phyloP scores from a whole-genome alignment of 2,329 filamentous ascomycete genomes.

The Magnaporthiopsis incrustans region DNA sequence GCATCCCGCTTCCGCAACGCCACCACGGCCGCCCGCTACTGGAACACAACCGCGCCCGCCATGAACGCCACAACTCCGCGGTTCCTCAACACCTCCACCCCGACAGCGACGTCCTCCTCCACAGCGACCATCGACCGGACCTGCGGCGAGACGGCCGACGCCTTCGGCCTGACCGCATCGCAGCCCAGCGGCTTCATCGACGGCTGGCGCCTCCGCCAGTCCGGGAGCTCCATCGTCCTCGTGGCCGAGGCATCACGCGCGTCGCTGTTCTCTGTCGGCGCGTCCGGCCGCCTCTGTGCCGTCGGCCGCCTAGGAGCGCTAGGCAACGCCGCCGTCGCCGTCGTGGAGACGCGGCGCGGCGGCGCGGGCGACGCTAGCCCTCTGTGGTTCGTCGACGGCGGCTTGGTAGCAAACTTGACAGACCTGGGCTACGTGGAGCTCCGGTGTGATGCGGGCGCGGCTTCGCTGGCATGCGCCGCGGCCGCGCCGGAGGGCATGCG shows the following conservation, averaged over 20 bases:
- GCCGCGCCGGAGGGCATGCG: conserved; percentile 12
- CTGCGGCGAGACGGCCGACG: conserved; percentile 17
- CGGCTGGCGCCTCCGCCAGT: conserved; percentile 21
- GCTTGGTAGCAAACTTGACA: conserved; percentile 14
- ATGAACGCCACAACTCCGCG: conserved; percentile 4
- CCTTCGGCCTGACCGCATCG: conserved; percentile 19
- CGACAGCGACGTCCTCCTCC: conserved; percentile 12
- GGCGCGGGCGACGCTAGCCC: conserved; percentile 13
- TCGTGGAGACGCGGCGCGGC: conserved; percentile 15
- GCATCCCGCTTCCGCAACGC: neutral
- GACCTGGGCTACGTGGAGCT: conserved; percentile 17
- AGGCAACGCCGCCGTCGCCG: conserved; percentile 17
- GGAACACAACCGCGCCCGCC: conserved; percentile 5
- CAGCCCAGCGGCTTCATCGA: conserved; percentile 22
- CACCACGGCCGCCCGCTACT: conserved; percentile 2
- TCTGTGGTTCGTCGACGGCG: conserved; percentile 19
- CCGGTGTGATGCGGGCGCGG: conserved; percentile 12
- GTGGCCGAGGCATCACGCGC: conserved; percentile 13
- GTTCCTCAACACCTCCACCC: conserved; percentile 8
- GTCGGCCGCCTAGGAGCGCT: conserved; percentile 13
- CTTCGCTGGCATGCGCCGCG: conserved; percentile 14
- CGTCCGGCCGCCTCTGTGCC: conserved; percentile 20
- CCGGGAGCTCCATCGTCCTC: conserved; percentile 21
- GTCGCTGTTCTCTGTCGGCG: conserved; percentile 19
- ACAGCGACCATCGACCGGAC: conserved; percentile 14